Evolutionary conservation across 768 basidiomycete genomes (phyloP).

Genomic region (Exsudoporus frostii): DNA sequence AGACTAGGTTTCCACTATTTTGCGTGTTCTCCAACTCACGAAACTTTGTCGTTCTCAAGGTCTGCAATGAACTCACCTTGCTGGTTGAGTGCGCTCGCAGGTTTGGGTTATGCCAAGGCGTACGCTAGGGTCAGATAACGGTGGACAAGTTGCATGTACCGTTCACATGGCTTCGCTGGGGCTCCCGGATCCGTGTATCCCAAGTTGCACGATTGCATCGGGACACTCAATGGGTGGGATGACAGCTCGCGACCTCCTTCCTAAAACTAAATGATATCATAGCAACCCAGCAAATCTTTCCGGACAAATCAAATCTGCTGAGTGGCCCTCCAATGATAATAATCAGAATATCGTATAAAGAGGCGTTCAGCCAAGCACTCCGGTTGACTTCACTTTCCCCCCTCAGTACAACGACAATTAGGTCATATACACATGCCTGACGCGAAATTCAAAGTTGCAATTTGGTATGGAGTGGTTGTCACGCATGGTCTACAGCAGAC

Average conservation of each 20-base stretch:
- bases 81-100: background rate
- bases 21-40: background rate
- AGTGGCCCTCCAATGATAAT: background rate
- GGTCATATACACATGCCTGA: slow-evolving; percentile 7
- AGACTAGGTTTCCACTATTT: background rate
- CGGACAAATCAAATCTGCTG: background rate
- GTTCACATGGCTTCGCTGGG: background rate
- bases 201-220: slow-evolving; percentile 25
- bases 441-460: slow-evolving; percentile 27
- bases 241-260: background rate
- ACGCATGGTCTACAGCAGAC: background rate
- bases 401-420: background rate
- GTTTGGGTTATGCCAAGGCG: background rate
- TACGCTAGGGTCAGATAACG: background rate
- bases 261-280: slow-evolving; percentile 1
- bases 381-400: background rate
- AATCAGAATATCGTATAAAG: background rate
- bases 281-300: background rate
- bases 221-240: background rate
- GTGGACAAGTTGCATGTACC: background rate
- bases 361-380: too few relatives aligned
- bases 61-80: background rate
- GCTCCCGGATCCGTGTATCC: background rate
- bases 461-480: slow-evolving; percentile 18
- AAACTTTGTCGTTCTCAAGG: background rate